Evolutionary conservation across 257 asterid genomes (phyloP), one percentile per base, ranked within the genome.

Genomic region (Verbascum thapsus): DNA sequence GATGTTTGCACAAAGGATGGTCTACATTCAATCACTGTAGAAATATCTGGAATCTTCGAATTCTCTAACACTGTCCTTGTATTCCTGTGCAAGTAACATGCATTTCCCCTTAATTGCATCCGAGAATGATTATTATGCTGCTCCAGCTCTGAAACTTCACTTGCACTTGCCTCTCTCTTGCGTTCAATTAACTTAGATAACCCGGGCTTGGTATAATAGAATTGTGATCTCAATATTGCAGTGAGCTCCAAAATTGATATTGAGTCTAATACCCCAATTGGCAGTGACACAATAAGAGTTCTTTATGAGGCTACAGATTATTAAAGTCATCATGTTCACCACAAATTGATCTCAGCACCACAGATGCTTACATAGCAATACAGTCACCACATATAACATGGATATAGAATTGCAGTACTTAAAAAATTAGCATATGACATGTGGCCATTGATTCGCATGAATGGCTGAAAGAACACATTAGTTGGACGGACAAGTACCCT

Each of bases 261-360:
- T 10, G 11, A n/a, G 34, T 54, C 61, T 3, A n/a, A 34, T 54
- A 22, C 59, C 26, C 59, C 11, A 53, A 12, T 32, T n/a, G 20
- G 20, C 52, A 19, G 22, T 52, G 19, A 52, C 26, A 37, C 38
- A 10, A 12, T 52, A 52, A 52, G 58, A 26, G 37, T 52, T 23
- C 12, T 23, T 0, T 52, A 10, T n/a, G n/a, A 26, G 18, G 58
- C 4, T 22, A 19, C 8, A 10, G 10, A 7, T 10, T 52, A 6
- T 43, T 12, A 52, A 22, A 15, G 39, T 52, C 12, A 23, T 52
- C 34, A 52, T 52, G 58, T 22, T 39, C 58, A 22, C 17, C 10
- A 26, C 10, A 52, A 23, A 52, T 52, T 26, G 26, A 52, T 22
- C 39, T 52, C 15, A 49, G n/a, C 10, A 13, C 10, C 34, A 19